A percentile compares a stretch with the other conserved stretches of the same genome.
These are phyloP conservation scores for Cornus kousa DNA, from an alignment of 148 eudicot genomes.

Conservation along the genomic window DNA sequence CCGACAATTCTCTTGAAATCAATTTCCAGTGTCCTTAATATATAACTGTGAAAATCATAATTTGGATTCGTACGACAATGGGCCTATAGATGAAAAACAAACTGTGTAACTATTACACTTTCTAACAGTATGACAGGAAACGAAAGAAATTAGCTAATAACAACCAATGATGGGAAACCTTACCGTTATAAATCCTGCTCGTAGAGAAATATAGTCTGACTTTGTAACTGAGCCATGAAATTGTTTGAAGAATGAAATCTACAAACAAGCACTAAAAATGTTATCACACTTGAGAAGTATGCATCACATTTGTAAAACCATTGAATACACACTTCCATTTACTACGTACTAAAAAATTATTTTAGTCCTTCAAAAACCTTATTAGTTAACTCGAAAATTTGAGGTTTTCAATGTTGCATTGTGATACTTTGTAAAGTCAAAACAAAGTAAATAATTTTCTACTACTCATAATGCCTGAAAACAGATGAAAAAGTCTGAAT, in stretches of 20 bases:
- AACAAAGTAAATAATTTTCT: neutral
- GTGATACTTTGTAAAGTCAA: neutral
- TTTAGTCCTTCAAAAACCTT: no score
- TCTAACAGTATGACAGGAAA: neutral
- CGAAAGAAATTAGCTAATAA: neutral
- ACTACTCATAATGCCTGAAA: neutral
- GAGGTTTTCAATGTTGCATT: neutral
- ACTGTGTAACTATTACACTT: neutral
- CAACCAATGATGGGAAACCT: neutral
- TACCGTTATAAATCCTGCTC: conserved; percentile 82
- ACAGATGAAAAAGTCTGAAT: no score
- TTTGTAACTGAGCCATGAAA: conserved; percentile 80
- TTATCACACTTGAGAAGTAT: no score
- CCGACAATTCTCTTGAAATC: conserved; percentile 90
- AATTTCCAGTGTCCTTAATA: conserved; percentile 71
- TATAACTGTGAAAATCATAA: conserved; percentile 73
- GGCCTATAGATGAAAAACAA: conserved; percentile 34
- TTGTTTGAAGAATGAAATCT: conserved; percentile 88
- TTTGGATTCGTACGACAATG: conserved; percentile 54
- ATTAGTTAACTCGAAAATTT: no score
- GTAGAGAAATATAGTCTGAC: conserved; percentile 75
- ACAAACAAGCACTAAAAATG: conserved; percentile 10
- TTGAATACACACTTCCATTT: no score
- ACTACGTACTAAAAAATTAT: no score
- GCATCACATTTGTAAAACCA: no score